These are phyloP conservation scores for Yarrowia porcina DNA, from an alignment of 805 yeast species.

Conservation along the genomic window DNA sequence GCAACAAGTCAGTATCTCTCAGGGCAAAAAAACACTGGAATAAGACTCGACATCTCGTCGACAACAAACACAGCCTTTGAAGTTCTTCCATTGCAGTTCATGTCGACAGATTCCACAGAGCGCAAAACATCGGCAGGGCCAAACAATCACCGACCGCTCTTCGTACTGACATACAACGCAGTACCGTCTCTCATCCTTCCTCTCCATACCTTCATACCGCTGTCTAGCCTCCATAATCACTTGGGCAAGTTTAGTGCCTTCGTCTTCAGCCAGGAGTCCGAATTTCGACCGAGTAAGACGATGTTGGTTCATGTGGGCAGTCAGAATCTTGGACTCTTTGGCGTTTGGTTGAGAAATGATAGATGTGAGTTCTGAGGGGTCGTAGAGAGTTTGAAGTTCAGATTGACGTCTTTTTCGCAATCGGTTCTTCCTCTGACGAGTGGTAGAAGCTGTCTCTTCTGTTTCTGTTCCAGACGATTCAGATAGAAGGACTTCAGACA, in stretches of 20 bases:
- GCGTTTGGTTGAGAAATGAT: conserved; percentile 14
- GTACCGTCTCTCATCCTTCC: conserved; percentile 25
- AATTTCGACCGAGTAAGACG: conserved; percentile 13
- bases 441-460: neutral
- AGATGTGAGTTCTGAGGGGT: conserved; percentile 13
- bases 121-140: conserved; percentile 93
- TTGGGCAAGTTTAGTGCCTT: conserved; percentile 3
- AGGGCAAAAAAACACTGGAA: conserved; percentile 58
- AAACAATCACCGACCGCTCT: conserved; percentile 70
- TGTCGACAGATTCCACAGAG: conserved; percentile 81
- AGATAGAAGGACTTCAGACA: neutral
- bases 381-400: conserved; percentile 5
- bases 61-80: conserved; percentile 82
- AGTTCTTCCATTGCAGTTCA: conserved; percentile 66
- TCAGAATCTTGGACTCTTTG: conserved; percentile 9
- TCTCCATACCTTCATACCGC: conserved; percentile 10
- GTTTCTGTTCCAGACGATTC: neutral
- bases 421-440: neutral
- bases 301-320: conserved; percentile 23
- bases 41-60: conserved; percentile 68
- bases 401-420: neutral
- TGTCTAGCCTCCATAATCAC: conserved; percentile 18
- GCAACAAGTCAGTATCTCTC: neutral
- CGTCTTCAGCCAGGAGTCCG: neutral
- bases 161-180: conserved; percentile 83